Base-by-base conservation (phyloP, 331 rosid species). In the Dryas integrifolia region DNA sequence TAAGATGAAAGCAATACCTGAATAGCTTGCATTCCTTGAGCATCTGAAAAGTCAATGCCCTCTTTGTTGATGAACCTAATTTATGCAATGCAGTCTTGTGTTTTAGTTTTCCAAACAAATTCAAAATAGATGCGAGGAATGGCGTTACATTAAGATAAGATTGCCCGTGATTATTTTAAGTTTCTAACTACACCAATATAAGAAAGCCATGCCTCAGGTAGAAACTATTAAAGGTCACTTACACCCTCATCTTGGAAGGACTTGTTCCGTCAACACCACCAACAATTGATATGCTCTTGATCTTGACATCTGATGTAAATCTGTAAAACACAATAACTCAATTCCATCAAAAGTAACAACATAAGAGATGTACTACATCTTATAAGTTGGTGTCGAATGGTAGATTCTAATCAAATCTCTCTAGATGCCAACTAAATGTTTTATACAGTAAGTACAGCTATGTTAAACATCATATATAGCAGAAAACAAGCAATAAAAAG, bases 41-140 rank as follows among this genome's bases (percentile, higher is more conserved):
- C 97, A 87, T 89, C 99, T 14, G 99, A 95, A 83, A 95, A 95
- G 90, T 95, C 99, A 53, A 95, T 95, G 67, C 99, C 99, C 43
- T 91, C 97, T 74, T 89, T 90, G 71, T 95, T 89, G 83, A 89
- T 83, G 82, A 94, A 89, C 92, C 98, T 94, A 69, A 75, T 74
- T 81, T 57, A 71, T 44, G 73, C 40, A 46, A 45, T 76, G 83
- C 1, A 58, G 12, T 38, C 44, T 43, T 58, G 45, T 30, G 35
- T 78, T 72, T 71, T 74, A 55, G 58, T 64, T 61, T 59, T 57
- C 2, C 62, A 52, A 48, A 50, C 67, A 51, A 7, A 10, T 15
- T 15, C 5, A 10, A 69, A 35, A 35, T 39, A 21, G 5, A 52
- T 16, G 50, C 8, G 10, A 39, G 45, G 41, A 45, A 18, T 68